Evolutionary conservation across 163 green algal species (phyloP).

Genomic region (Chlorella variabilis): DNA sequence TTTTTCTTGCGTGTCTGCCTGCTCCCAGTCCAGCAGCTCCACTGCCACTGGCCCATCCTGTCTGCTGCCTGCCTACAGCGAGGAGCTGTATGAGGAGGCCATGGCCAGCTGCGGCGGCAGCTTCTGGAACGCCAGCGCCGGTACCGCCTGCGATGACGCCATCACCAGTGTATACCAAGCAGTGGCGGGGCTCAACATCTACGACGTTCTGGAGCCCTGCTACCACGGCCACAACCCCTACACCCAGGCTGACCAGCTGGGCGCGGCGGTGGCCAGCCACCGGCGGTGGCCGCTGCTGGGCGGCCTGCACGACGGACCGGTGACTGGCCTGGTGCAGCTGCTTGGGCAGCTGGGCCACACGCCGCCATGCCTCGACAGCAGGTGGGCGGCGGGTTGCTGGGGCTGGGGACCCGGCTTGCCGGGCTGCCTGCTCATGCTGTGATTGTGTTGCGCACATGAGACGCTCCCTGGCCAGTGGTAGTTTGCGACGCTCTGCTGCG

Average conservation of each 20-base stretch:
- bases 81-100: slow-evolving; percentile 38
- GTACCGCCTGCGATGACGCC: slow-evolving; percentile 48
- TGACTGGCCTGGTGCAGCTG: slow-evolving; percentile 62
- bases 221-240: slow-evolving; percentile 60
- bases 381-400: slow-evolving; percentile 33
- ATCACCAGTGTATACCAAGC: slow-evolving; percentile 40
- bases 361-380: slow-evolving; percentile 68
- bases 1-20: not conserved
- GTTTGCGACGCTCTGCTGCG: too few species aligned
- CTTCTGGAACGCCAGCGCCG: slow-evolving; percentile 61
- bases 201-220: slow-evolving; percentile 79
- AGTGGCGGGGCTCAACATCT: slow-evolving; percentile 68
- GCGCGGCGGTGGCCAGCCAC: slow-evolving; percentile 4
- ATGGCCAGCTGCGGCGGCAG: slow-evolving; percentile 46
- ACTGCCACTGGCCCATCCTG: too few species aligned
- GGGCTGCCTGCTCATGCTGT: too few species aligned
- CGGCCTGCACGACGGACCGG: slow-evolving; percentile 21
- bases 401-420: too few species aligned
- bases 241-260: not conserved
- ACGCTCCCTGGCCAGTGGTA: too few species aligned
- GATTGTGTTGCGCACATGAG: too few species aligned
- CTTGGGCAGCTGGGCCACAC: slow-evolving; percentile 52
- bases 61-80: too few species aligned
- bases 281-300: slow-evolving; percentile 51
- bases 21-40: too few species aligned